phyloP scores from a whole-genome alignment of 371 early-diverging fungal species.

The Fennellomyces sp. region DNA sequence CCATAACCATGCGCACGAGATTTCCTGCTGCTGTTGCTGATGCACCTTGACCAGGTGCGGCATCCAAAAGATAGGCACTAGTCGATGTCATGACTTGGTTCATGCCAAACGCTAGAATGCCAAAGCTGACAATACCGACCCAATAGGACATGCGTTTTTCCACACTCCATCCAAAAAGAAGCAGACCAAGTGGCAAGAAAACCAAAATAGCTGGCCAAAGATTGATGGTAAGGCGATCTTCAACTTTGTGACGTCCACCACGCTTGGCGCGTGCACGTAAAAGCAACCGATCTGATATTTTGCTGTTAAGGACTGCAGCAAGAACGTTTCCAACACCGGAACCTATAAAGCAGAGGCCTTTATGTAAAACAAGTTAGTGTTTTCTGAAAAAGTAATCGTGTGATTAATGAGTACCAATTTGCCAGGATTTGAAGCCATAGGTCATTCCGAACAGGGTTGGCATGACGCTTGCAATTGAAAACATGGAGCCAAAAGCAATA shows the following conservation, averaged over 20 bases:
- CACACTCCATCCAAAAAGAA: slow-evolving; percentile 50
- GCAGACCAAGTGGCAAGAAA: slow-evolving; percentile 41
- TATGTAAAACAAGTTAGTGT: too few relatives aligned
- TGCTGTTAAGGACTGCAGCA: slow-evolving; percentile 29
- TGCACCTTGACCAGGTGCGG: slow-evolving; percentile 44
- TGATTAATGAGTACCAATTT: slow-evolving; percentile 20
- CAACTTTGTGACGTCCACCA: slow-evolving; percentile 19
- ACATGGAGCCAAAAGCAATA: slow-evolving; percentile 52
- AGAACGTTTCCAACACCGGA: slow-evolving; percentile 44
- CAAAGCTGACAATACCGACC: slow-evolving; percentile 41
- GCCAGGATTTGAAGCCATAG: slow-evolving; percentile 42
- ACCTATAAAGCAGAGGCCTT: slow-evolving; percentile 32
- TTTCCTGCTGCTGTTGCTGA: slow-evolving; percentile 48
- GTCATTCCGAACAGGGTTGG: slow-evolving; percentile 27
- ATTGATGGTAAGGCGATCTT: slow-evolving; percentile 25
- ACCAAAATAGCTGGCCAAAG: slow-evolving; percentile 35
- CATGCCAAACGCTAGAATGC: slow-evolving; percentile 31
- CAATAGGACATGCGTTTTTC: slow-evolving; percentile 33
- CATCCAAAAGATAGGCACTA: slow-evolving; percentile 44
- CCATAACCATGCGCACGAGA: slow-evolving; percentile 39
- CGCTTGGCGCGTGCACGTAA: slow-evolving; percentile 22
- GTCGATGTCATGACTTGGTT: slow-evolving; percentile 25
- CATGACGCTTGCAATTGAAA: slow-evolving; percentile 41
- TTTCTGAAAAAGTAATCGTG: neutral
- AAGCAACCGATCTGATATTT: slow-evolving; percentile 23